Conservation (phyloP, 495 filamentous ascomycete genomes). For the Chaetomium fimeti region DNA sequence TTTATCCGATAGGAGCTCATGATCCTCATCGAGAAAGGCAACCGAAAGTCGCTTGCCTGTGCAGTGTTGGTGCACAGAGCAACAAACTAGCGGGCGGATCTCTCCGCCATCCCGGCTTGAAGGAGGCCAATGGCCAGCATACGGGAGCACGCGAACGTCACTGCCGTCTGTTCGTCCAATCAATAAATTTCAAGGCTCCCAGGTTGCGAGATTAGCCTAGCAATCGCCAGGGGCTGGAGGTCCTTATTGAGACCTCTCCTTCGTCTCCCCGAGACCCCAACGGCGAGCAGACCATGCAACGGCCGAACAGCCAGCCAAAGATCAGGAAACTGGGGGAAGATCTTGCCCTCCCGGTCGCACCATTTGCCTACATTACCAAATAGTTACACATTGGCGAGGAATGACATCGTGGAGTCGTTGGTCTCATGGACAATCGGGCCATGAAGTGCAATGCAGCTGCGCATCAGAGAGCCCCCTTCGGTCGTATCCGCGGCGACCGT, state of each 20-base stretch:
- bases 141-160: background rate
- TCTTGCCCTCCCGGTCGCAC: background rate
- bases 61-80: background rate
- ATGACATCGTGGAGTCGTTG: background rate
- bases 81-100: background rate
- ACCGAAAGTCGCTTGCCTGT: background rate
- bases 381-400: background rate
- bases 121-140: background rate
- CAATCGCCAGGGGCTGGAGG: background rate
- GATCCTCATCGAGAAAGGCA: too few relatives aligned
- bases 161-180: slow-evolving; percentile 7
- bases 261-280: background rate
- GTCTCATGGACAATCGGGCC: background rate
- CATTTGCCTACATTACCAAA: background rate
- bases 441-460: background rate
- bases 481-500: slow-evolving; percentile 1
- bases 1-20: too few relatives aligned
- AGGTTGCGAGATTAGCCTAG: background rate
- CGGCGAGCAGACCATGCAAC: slow-evolving; percentile 1
- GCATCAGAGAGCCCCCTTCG: background rate
- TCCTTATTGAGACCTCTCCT: background rate
- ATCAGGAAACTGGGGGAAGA: background rate
- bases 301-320: background rate
- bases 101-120: background rate
- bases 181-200: background rate